Conservation (phyloP, 2,329 filamentous ascomycete genomes). For the Aspergillus niger region DNA sequence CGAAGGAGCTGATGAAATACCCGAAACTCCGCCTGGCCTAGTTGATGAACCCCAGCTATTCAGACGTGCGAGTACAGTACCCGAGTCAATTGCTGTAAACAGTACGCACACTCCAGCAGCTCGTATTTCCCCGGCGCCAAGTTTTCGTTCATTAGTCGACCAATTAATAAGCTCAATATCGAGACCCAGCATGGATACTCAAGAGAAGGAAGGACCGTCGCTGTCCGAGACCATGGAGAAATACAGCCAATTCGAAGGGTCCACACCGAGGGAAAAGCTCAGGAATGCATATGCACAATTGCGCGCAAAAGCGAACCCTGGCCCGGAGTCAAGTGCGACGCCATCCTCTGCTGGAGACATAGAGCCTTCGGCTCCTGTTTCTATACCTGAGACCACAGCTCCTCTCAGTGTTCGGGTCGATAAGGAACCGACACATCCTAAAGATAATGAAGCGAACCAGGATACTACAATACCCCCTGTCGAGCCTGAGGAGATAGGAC, state of each 20-base stretch:
- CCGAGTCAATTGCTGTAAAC: slow-evolving; percentile 11
- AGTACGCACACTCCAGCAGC: neutral
- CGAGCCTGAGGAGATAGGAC: slow-evolving; percentile 30
- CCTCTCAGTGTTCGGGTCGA: slow-evolving; percentile 43
- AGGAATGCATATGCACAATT: slow-evolving; percentile 33
- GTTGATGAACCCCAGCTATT: neutral
- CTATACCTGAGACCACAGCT: slow-evolving; percentile 32
- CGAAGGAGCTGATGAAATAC: slow-evolving; percentile 20
- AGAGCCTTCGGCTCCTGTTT: slow-evolving; percentile 32
- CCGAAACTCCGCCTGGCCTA: slow-evolving; percentile 23
- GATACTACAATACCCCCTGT: slow-evolving; percentile 29
- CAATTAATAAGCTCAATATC: neutral
- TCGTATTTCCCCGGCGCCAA: neutral
- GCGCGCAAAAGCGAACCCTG: slow-evolving; percentile 23
- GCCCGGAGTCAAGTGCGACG: slow-evolving; percentile 35
- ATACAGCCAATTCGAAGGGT: slow-evolving; percentile 31
- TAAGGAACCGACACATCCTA: slow-evolving; percentile 28
- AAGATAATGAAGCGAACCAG: slow-evolving; percentile 25
- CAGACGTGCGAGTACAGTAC: neutral
- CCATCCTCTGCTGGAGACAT: slow-evolving; percentile 48
- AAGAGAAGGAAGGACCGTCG: slow-evolving; percentile 19
- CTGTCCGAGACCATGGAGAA: slow-evolving; percentile 28
- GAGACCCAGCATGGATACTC: slow-evolving; percentile 24
- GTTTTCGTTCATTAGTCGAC: neutral
- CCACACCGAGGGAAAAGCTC: slow-evolving; percentile 36